These are phyloP conservation scores for Cutaneotrichosporon cavernicola DNA, from an alignment of 1,284 basidiomycete species.

Conservation along the genomic window DNA sequence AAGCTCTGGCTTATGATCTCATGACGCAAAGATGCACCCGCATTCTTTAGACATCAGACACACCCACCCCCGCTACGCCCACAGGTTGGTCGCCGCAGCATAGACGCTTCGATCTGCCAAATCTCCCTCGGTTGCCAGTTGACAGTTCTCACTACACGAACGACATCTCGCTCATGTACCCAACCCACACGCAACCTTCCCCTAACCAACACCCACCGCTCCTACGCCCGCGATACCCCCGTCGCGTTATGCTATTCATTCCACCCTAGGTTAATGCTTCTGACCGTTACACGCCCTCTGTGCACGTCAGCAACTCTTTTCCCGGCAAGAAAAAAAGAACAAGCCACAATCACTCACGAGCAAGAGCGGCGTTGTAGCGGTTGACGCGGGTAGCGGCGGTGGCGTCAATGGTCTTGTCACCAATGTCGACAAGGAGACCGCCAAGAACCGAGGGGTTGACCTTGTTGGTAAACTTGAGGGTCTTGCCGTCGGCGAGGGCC, in stretches of 20 bases:
- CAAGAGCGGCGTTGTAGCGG: conserved; percentile 85
- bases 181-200: not conserved
- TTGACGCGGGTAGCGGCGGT: conserved; percentile 89
- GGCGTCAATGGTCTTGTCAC: conserved; percentile 92
- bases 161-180: too few species aligned
- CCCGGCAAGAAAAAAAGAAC: too few species aligned
- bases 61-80: too few species aligned
- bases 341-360: conserved; percentile 58
- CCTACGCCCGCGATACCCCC: not conserved
- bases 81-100: too few species aligned
- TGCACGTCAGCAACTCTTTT: conserved; percentile 13
- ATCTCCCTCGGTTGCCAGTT: too few species aligned
- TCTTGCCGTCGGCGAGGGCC: conserved; percentile 79
- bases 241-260: conserved; percentile 29
- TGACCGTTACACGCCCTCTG: conserved; percentile 40
- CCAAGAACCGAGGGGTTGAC: conserved; percentile 84
- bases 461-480: conserved; percentile 85
- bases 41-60: too few species aligned
- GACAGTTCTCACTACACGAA: too few species aligned
- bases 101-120: too few species aligned
- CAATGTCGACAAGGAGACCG: conserved; percentile 93
- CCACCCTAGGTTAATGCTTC: conserved; percentile 22
- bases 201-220: not conserved
- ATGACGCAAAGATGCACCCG: too few species aligned
- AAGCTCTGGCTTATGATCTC: too few species aligned